A percentile compares a stretch with the other conserved stretches of the same genome.
Evolutionary conservation across 345 rosid species (phyloP).

Genomic region (Boechera stricta): DNA sequence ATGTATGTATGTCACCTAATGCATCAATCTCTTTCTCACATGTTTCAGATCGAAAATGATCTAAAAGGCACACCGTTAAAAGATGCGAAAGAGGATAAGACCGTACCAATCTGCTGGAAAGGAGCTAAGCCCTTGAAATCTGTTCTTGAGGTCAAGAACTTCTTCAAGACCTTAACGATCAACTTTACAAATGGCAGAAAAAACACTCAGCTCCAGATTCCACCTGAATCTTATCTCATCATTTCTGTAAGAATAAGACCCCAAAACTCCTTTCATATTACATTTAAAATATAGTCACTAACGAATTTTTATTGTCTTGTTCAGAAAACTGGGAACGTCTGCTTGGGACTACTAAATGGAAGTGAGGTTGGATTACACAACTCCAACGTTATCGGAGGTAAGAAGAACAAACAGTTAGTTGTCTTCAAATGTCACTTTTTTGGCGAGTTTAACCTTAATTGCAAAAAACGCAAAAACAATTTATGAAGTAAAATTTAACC

Average conservation of each 20-base stretch:
- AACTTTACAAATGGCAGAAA: conserved; percentile 46
- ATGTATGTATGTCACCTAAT: background rate
- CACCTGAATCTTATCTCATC: conserved; percentile 74
- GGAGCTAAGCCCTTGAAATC: conserved; percentile 63
- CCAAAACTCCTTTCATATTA: background rate
- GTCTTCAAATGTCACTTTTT: too few relatives aligned
- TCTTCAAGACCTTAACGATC: conserved; percentile 64
- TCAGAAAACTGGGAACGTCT: conserved; percentile 69
- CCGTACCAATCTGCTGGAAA: conserved; percentile 89
- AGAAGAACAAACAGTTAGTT: background rate
- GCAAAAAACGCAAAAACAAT: too few relatives aligned
- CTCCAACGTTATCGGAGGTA: conserved; percentile 71
- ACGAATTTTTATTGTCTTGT: background rate
- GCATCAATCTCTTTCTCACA: background rate
- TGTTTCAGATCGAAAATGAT: conserved; percentile 29
- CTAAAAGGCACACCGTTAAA: conserved; percentile 51
- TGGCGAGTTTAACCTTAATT: too few relatives aligned
- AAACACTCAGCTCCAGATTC: conserved; percentile 58
- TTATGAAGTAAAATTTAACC: too few relatives aligned
- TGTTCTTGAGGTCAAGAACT: conserved; percentile 51
- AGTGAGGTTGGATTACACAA: conserved; percentile 56
- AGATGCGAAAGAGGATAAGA: conserved; percentile 53
- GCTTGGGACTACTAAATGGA: conserved; percentile 78
- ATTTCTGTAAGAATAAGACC: conserved; percentile 56
- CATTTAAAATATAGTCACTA: background rate